Base-by-base conservation (phyloP, 2,329 filamentous ascomycete genomes). In the Dothideomycetidae sp. region DNA sequence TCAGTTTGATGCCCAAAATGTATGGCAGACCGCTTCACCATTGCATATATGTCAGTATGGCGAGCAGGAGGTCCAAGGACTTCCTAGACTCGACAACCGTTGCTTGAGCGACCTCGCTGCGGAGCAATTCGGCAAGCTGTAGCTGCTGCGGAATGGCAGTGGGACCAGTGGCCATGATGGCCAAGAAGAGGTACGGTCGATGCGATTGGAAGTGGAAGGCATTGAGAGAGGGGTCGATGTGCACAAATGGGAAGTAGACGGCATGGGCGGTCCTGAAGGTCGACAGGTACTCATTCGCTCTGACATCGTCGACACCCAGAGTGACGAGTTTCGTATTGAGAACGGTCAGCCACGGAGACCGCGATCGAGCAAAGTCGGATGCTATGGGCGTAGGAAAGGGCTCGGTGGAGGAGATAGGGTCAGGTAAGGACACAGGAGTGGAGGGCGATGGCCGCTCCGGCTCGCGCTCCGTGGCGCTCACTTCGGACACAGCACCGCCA, bases 131-230 rank as follows among this genome's bases (percentile, higher is more conserved):
- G 3, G 47, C 46, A 28, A 54, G 42, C 14, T 38, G 44, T 13
- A 49, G 44, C 23, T 49, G 53, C 41, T 53, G 48, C 31, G 41
- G 33, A 1, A 42, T 38, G 0, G 38, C 40, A 10, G 45, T 52
- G 2, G 48, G 44, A 1, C 44, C 41, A 4, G 61, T 44, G 0
- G 53, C 50, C 53, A 60, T 59, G 10, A 61, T 53, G 10, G 54
- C 54, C 12, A 58, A 40, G 58, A 59, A 63, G 5, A 60, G 41
- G 17, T 61, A 61, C 1, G 60, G 60, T 31, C 52, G 48, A 10
- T 57, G 44, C 5, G 43, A 36, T 10, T 52, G 53, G 2, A 63
- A 39, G 31, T 50, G 40, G 14, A 29, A 36, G 11, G 48, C 42
- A 3, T 40, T 41, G 1, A 19, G 10, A 17, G 7, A 7, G 21